Evolutionary conservation across 306 rosid genomes (phyloP), one percentile per base, ranked within the genome.

Genomic region (Cucurbita pepo): DNA sequence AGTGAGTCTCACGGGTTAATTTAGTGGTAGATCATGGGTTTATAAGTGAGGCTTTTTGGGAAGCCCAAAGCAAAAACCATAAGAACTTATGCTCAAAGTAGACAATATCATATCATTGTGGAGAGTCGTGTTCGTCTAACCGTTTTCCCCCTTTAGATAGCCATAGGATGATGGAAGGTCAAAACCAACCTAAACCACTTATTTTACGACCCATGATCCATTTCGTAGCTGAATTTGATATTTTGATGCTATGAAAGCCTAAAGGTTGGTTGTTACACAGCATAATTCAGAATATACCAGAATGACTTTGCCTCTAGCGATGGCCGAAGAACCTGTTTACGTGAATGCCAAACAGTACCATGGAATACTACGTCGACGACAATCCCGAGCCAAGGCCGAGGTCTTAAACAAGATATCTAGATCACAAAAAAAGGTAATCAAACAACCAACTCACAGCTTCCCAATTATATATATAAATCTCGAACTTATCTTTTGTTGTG

Each of bases 281-380:
- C 62, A 57, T 36, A 22, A 53, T 67, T 50, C 81, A 38, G 77
- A 77, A 6, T 45, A 56, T 30, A 50, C 10, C 45, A 69, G 83
- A 75, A 75, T 77, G 83, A 59, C 73, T 9, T 65, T 80, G 44
- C 86, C 79, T 37, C 78, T 77, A 50, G 77, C 57, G 10, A 52
- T 64, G 80, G 76, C 78, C 1, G 80, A 83, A 56, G 83, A 83
- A 43, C 86, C 83, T 2, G 86, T 79, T 62, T 83, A 83, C 51
- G 86, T 82, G 52, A 82, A 82, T 15, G 86, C 86, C 53, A 79
- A 83, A 72, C 82, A 83, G 52, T 83, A 79, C 69, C 83, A 79
- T 56, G 83, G 86, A 63, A 83, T 83, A 55, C 66, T 83, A 50
- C 80, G 83, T 54, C 80, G 82, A 10, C 71, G 86, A 54, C 82